Evolutionary conservation across 306 rosid species (phyloP).

Genomic region (Myrica gale): DNA sequence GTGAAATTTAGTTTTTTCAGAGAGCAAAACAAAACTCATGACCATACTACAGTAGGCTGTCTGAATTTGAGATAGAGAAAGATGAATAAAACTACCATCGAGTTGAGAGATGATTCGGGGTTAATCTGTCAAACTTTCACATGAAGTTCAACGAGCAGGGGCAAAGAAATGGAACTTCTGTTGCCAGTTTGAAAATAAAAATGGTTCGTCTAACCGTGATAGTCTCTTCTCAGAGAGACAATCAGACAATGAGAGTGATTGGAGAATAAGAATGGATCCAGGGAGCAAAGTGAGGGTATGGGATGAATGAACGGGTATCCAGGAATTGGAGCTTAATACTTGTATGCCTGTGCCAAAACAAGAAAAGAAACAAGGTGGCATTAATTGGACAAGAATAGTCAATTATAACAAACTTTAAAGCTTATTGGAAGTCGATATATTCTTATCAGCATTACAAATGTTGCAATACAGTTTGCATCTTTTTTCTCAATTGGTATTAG

Average conservation of each 20-base stretch:
- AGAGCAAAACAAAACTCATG: background rate
- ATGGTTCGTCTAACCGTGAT: background rate
- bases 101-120: no score
- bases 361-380: conserved; percentile 2
- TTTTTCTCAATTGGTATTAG: background rate
- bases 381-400: background rate
- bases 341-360: background rate
- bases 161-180: background rate
- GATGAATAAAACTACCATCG: background rate
- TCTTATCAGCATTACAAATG: background rate
- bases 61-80: background rate
- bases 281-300: background rate
- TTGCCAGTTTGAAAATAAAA: background rate
- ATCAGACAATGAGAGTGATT: background rate
- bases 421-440: background rate
- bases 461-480: background rate
- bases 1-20: background rate
- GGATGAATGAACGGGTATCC: no score
- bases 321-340: conserved; percentile 1
- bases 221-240: background rate
- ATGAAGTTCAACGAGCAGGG: no score
- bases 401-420: background rate
- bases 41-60: background rate
- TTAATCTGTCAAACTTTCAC: no score
- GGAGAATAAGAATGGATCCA: background rate